Evolutionary conservation across 1,284 basidiomycete genomes (phyloP).

Genomic region (Microbotryum violaceum): DNA sequence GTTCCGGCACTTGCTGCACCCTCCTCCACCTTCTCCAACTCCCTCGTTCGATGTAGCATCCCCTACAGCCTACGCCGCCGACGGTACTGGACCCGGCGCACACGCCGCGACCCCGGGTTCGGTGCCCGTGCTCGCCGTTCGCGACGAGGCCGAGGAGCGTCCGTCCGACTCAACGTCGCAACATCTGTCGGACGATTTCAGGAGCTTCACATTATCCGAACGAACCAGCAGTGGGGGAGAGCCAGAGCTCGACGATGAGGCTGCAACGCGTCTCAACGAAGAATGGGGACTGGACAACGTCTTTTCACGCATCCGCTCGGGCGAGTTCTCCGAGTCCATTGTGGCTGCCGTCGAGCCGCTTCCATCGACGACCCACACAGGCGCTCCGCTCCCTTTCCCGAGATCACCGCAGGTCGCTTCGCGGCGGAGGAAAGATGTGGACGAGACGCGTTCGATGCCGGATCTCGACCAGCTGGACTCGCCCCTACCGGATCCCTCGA

Average conservation of each 20-base stretch:
- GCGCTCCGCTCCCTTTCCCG: background rate
- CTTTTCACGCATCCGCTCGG: background rate
- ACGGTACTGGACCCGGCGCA: background rate
- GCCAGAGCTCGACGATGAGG: slow-evolving; percentile 2
- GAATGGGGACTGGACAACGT: slow-evolving; percentile 21
- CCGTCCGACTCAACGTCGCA: background rate
- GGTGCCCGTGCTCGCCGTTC: too few species aligned
- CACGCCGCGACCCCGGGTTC: background rate
- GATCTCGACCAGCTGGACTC: slow-evolving; percentile 5
- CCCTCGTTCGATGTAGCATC: background rate
- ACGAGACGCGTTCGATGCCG: slow-evolving; percentile 25
- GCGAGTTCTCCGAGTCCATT: background rate
- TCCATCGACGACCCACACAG: background rate
- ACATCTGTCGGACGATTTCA: background rate
- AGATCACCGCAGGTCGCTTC: background rate
- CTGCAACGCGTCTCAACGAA: slow-evolving; percentile 14
- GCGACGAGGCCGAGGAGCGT: background rate
- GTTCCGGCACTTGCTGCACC: slow-evolving; percentile 14
- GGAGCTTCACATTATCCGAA: background rate
- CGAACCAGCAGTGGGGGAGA: background rate
- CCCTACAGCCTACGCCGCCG: background rate
- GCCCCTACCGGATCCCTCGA: background rate
- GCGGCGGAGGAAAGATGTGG: background rate
- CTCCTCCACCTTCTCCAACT: background rate
- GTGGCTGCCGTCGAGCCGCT: background rate